Base-by-base conservation (phyloP, 2,329 filamentous ascomycete species). In the Claviceps spartinae region DNA sequence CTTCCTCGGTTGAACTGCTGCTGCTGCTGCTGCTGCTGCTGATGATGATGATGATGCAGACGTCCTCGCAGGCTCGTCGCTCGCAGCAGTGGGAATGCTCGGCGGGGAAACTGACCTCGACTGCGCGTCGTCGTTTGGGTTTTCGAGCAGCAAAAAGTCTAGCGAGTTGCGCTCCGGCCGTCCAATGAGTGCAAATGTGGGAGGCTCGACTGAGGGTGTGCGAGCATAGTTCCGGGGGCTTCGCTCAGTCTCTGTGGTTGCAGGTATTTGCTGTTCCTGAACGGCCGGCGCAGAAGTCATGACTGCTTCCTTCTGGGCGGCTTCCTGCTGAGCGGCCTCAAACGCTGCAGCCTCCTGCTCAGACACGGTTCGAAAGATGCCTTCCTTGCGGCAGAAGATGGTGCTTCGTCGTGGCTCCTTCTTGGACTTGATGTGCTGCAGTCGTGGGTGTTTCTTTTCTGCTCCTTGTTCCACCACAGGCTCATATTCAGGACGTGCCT, bases 161-260 rank as follows among this genome's bases (percentile, higher is more conserved):
- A 83, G 71, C 2, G 79, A 83, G 5, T 74, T 75, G 44, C 79
- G 76, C 58, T 74, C 69, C 55, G 78, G 72, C 5, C 69, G 71
- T 5, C 69, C 66, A 14, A 77, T 62, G 20, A 80, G 61, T 42
- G 79, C 79, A 60, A 76, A 77, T n/a, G 76, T 65, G 1, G 81
- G 80, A 20, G 79, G 79, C 14, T 83, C 80, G 42, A 79, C 74
- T 0, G 80, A 83, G 13, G 80, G 80, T 2, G 79, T 82, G 54
- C 79, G 72, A 13, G 78, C 73, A 62, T 74, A 81, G 56, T 68
- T 67, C 30, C 68, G 62, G 36, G 63, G 64, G 49, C 67, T 63
- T 38, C 59, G 58, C 30, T 67, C 63, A 3, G 64, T 57, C 13
- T 67, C 67, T 13, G 58, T 54, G 26, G 54, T 56, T 20, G 55